These are phyloP conservation scores for Hypomyces perniciosus DNA, from an alignment of 2,329 filamentous ascomycete genomes.

Conservation along the genomic window DNA sequence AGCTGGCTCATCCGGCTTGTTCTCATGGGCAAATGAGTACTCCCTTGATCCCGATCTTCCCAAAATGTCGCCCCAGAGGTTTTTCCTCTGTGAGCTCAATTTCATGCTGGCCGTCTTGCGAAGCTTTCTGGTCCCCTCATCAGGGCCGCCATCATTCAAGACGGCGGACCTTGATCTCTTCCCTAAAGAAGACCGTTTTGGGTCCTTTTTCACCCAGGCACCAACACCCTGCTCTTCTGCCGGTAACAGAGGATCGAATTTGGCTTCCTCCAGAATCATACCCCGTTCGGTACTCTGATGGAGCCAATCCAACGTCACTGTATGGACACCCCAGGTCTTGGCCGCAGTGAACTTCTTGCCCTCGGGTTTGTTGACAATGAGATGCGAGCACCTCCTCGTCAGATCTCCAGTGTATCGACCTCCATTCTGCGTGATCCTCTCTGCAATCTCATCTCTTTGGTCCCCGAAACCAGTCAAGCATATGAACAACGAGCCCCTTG, in stretches of 20 bases:
- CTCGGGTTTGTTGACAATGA: conserved; percentile 71
- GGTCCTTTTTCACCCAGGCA: conserved; percentile 58
- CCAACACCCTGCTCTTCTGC: conserved; percentile 66
- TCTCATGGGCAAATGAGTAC: conserved; percentile 26
- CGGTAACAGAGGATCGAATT: conserved; percentile 71
- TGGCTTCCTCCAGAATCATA: conserved; percentile 84
- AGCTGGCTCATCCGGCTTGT: conserved; percentile 14
- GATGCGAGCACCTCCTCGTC: conserved; percentile 77
- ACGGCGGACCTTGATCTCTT: conserved; percentile 54
- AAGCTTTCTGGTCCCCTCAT: conserved; percentile 69
- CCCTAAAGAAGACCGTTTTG: conserved; percentile 41
- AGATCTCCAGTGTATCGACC: conserved; percentile 84
- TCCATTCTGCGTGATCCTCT: conserved; percentile 62
- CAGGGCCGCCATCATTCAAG: conserved; percentile 24
- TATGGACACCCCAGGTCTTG: conserved; percentile 71
- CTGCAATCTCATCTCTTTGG: conserved; percentile 63
- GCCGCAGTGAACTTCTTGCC: conserved; percentile 90
- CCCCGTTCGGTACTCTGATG: conserved; percentile 74
- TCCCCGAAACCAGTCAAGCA: conserved; percentile 56
- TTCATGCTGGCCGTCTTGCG: conserved; percentile 83
- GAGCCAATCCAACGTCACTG: conserved; percentile 82
- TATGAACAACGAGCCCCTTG: conserved; percentile 40
- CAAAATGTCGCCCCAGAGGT: conserved; percentile 87
- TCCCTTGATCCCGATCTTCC: conserved; percentile 37
- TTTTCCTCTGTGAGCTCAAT: conserved; percentile 70